Evolutionary conservation across 805 yeast genomes (phyloP).

Genomic region (Lachancea meyersii): DNA sequence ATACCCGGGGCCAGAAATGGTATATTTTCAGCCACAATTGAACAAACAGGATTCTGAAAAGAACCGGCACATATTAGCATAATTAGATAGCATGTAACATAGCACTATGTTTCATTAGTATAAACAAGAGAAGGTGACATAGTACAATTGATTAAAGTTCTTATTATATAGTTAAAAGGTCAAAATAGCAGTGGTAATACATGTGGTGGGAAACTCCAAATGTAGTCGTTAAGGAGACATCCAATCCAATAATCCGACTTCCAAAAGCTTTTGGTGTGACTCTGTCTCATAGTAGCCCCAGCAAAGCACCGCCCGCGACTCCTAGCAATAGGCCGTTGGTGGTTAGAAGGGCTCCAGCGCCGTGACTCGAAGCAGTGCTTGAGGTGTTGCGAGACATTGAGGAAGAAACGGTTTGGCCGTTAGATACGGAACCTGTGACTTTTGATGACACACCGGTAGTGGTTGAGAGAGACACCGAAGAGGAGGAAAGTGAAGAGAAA

Average conservation of each 20-base stretch:
- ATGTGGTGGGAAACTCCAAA: neutral
- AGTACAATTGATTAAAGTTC: neutral
- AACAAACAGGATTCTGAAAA: constrained; percentile 30
- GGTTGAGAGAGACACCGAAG: constrained; percentile 9
- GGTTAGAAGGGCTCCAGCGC: constrained; percentile 26
- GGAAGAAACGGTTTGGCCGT: neutral
- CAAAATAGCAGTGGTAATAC: neutral
- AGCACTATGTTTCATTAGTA: neutral
- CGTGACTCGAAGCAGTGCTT: constrained; percentile 27
- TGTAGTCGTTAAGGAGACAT: neutral
- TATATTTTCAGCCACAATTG: constrained; percentile 49
- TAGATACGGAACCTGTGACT: neutral
- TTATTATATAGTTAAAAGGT: constrained; percentile 41
- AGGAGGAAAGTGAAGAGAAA: constrained; percentile 8
- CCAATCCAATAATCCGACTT: neutral
- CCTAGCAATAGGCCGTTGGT: constrained; percentile 26
- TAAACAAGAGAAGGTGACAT: neutral
- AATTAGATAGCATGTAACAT: constrained; percentile 2
- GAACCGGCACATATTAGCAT: constrained; percentile 8
- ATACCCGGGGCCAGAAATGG: constrained; percentile 69
- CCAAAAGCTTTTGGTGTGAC: too few relatives aligned
- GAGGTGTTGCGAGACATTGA: constrained; percentile 1
- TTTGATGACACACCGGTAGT: neutral
- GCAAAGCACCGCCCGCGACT: constrained; percentile 16
- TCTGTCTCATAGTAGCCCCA: constrained; percentile 7